These are phyloP conservation scores for Cochlearia excelsa DNA, from an alignment of 345 rosid species.

Conservation along the genomic window DNA sequence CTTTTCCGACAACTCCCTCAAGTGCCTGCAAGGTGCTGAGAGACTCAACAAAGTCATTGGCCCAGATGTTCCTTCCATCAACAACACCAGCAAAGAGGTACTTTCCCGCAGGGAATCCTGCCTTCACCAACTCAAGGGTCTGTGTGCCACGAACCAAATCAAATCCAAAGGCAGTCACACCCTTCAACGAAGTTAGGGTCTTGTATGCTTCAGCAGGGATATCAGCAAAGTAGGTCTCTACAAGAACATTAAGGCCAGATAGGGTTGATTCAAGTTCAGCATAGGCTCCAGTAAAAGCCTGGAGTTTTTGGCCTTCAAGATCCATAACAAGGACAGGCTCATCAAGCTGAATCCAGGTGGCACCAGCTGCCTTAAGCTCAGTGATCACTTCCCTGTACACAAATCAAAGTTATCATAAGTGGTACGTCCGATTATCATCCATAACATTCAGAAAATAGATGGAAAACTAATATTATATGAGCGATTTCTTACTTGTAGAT, in stretches of 20 bases:
- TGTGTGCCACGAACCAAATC: constrained; percentile 91
- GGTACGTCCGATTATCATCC: constrained; percentile 25
- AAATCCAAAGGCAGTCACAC: constrained; percentile 79
- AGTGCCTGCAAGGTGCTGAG: constrained; percentile 54
- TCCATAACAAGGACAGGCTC: constrained; percentile 92
- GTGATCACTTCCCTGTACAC: constrained; percentile 73
- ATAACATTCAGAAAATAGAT: not conserved
- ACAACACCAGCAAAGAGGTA: constrained; percentile 94
- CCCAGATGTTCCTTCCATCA: constrained; percentile 99
- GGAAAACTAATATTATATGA: not conserved
- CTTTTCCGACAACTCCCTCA: constrained; percentile 89
- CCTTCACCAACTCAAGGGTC: constrained; percentile 82
- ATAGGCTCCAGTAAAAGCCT: constrained; percentile 81
- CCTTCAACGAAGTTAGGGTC: constrained; percentile 81
- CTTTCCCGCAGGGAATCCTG: constrained; percentile 72
- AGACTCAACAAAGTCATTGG: constrained; percentile 87
- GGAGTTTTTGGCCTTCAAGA: constrained; percentile 79
- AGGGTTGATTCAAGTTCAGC: constrained; percentile 76
- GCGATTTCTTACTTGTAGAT: constrained; percentile 70
- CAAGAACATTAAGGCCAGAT: constrained; percentile 73
- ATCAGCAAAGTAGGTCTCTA: constrained; percentile 98
- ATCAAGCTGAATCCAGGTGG: constrained; percentile 94
- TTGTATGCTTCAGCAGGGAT: constrained; percentile 76
- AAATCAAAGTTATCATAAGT: constrained; percentile 16
- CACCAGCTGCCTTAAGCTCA: constrained; percentile 98